Base-by-base conservation (phyloP, 306 rosid species). In the Trifolium dubium region DNA sequence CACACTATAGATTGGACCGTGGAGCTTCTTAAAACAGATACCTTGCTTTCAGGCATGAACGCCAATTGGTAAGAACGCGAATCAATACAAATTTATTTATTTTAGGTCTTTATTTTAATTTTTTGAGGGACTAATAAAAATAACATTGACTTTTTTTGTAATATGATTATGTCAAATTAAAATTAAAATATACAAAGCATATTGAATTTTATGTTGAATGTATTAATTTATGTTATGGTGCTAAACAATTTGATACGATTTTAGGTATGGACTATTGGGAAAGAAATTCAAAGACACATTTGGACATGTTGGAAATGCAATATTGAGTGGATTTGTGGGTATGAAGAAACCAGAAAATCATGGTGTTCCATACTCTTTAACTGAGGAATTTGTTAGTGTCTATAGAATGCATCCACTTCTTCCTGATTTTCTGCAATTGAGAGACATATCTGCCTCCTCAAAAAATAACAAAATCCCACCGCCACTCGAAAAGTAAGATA, bases 1-100 rank as follows among this genome's bases (percentile, higher is more conserved):
- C 90, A 88, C 40, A 88, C 90, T 61, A 86, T 88, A 6, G 92
- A 88, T 76, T 88, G 92, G 92, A 88, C 92, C 0, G 88, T 88
- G 0, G 92, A 88, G 69, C 92, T 88, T n/a, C 90, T 86, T 70
- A 88, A 88, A 78, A 88, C 89, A 0, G 87, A 88, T 23, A 88
- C 87, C 40, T 55, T 88, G 3, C 88, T 76, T 6, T 90, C 87
- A 5, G 92, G 79, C 47, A 86, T 86, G 89, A 83, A 87, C 0
- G 77, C 51, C 17, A 88, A 88, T 31, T 86, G 90, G 92, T 59
- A 31, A 29, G 64, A 28, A 11, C 39, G 5, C 39, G 6, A 32
- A 4, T 34, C 6, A 34, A 34, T 34, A 34, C n/a, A 34, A 34
- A 4, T 34, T 34, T 34, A 34, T 34, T 34, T 6, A 34, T 5